Evolutionary conservation across 1,139 yeast genomes (phyloP), one percentile per base, ranked within the genome.

Genomic region (Nakaseomyces nivariensis): DNA sequence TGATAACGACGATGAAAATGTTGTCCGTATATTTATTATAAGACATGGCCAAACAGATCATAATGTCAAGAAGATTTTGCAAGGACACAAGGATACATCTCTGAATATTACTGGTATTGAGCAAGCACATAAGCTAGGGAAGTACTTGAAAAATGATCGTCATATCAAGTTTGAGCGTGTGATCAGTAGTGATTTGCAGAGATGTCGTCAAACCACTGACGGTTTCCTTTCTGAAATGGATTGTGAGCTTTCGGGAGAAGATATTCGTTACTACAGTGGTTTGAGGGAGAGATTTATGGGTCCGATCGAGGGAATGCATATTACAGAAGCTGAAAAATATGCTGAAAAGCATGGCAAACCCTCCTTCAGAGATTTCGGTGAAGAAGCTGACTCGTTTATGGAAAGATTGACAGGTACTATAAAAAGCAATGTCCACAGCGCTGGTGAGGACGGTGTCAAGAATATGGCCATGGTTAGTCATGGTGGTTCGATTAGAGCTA

Each of bases 201-300:
- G 92, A 52, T 84, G 92, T 60, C 69, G 68, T 43, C 75, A 77
- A 56, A 82, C 89, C 0, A 58, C 75, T n/a, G 57, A 64, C 1
- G 34, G 26, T 5, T 34, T 45, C 26, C 32, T 27, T 24, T 74
- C 76, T 55, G 53, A 48, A 11, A 41, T 41, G 44, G 34, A 41
- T 41, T 41, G 44, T 11, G 34, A 29, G 5, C n/a, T 41, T 1
- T 7, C 26, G 4, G 50, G 56, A 17, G 50, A 43, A 3, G 51
- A 50, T 10, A 51, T 54, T 8, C 52, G 55, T 22, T 58, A 51
- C 29, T 61, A 62, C 7, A 37, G 55, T 5, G 73, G 73, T 31
- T 70, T 86, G 44, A 74, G 97, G 52, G 97, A 89, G 62, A 71
- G 96, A 46, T 67, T 71, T 51, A 86, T 89, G 95, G 97, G 96